Evolutionary conservation across 2,329 filamentous ascomycete genomes (phyloP).

Genomic region (Ceratocystis papillata): DNA sequence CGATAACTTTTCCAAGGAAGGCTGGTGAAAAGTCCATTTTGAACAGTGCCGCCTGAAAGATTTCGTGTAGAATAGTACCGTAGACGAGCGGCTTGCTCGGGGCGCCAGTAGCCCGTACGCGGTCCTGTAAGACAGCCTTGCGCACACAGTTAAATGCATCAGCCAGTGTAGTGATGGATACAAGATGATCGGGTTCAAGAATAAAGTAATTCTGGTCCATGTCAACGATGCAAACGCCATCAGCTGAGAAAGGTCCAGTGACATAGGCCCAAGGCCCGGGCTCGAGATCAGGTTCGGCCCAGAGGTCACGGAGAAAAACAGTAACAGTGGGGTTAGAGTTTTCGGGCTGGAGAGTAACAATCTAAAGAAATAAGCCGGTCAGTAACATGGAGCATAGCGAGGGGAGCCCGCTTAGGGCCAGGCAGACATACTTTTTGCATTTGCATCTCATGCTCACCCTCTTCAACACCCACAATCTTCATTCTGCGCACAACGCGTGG

Average conservation of each 20-base stretch:
- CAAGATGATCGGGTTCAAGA: constrained; percentile 85
- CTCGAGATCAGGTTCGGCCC: constrained; percentile 70
- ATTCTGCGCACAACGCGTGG: constrained; percentile 21
- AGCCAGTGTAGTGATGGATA: constrained; percentile 90
- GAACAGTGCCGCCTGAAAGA: constrained; percentile 84
- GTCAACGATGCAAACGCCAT: constrained; percentile 68
- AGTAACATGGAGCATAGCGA: not conserved
- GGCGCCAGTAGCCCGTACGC: constrained; percentile 81
- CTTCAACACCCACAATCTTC: constrained; percentile 21
- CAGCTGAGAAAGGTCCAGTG: constrained; percentile 59
- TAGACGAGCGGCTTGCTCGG: constrained; percentile 75
- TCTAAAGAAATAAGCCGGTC: constrained; percentile 36
- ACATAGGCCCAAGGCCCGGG: constrained; percentile 73
- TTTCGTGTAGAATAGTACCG: constrained; percentile 84
- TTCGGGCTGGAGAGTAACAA: constrained; percentile 74
- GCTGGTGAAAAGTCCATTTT: constrained; percentile 66
- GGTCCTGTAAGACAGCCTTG: constrained; percentile 84
- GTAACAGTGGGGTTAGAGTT: constrained; percentile 53
- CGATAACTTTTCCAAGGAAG: constrained; percentile 57
- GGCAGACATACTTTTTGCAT: constrained; percentile 20
- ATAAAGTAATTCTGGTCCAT: constrained; percentile 77
- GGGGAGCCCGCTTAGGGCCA: not conserved
- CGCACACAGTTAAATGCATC: constrained; percentile 89
- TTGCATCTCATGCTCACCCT: constrained; percentile 15
- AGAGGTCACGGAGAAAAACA: constrained; percentile 72